These are phyloP conservation scores for Phascolomyces articulosus DNA, from an alignment of 371 early-diverging fungal genomes.

Conservation along the genomic window DNA sequence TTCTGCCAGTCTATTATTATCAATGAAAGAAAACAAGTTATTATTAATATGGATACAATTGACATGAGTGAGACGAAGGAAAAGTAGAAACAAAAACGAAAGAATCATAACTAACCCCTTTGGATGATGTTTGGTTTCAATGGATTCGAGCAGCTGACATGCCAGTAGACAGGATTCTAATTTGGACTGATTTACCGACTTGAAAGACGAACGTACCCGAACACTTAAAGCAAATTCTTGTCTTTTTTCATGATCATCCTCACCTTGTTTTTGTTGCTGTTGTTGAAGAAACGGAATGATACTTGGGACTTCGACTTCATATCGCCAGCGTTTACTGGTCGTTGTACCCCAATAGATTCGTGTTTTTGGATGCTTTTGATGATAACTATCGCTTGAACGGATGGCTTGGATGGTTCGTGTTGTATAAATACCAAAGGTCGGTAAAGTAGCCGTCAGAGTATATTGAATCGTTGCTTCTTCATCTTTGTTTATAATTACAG, in stretches of 20 bases:
- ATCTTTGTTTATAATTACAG: background rate
- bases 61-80: too few species aligned
- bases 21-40: too few species aligned
- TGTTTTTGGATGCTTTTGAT: background rate
- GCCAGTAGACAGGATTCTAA: background rate
- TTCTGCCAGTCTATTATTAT: background rate
- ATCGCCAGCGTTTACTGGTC: background rate
- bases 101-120: background rate
- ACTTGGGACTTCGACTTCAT: constrained; percentile 5
- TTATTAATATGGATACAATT: too few species aligned
- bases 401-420: background rate
- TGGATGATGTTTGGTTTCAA: constrained; percentile 8
- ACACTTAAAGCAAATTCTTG: background rate
- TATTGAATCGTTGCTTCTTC: background rate
- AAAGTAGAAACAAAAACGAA: background rate
- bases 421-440: background rate
- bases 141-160: constrained; percentile 2
- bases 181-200: constrained; percentile 1
- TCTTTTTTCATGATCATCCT: too few species aligned
- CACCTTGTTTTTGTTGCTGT: too few species aligned
- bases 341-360: constrained; percentile 10
- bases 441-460: background rate
- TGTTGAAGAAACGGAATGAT: background rate
- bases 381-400: background rate
- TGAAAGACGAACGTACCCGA: background rate